Evolutionary conservation across 768 basidiomycete genomes (phyloP).

Genomic region (Calocybe indica): DNA sequence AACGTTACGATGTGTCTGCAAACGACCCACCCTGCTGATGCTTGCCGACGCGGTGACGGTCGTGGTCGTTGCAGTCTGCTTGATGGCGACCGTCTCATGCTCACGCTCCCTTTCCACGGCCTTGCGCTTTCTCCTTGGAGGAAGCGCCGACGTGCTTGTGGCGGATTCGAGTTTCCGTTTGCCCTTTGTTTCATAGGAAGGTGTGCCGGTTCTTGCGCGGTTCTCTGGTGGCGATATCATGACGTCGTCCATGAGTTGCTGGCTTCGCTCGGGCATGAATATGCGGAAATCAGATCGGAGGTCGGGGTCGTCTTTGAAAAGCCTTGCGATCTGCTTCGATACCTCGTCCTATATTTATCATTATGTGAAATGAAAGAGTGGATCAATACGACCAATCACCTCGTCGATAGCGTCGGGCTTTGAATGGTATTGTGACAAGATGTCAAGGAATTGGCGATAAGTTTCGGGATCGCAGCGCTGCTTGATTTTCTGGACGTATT

Average conservation of each 20-base stretch:
- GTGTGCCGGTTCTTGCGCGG: conserved; percentile 30
- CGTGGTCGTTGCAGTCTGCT: conserved; percentile 8
- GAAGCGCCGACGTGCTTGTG: conserved; percentile 30
- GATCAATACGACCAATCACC: conserved; percentile 24
- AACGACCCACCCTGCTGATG: conserved; percentile 32
- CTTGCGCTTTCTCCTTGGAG: conserved; percentile 70
- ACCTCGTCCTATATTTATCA: conserved; percentile 49
- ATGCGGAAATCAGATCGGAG: conserved; percentile 67
- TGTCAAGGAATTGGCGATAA: conserved; percentile 73
- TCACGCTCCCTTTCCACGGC: conserved; percentile 43
- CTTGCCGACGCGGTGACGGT: conserved; percentile 14
- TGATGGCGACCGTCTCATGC: conserved; percentile 28
- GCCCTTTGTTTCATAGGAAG: conserved; percentile 28
- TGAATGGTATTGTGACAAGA: conserved; percentile 60
- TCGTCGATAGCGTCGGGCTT: conserved; percentile 57
- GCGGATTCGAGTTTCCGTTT: conserved; percentile 40
- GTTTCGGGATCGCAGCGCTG: conserved; percentile 88
- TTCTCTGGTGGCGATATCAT: conserved; percentile 13
- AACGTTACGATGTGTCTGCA: conserved; percentile 2
- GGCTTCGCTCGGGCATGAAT: conserved; percentile 64
- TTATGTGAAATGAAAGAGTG: conserved; percentile 8
- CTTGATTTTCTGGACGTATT: conserved; percentile 97
- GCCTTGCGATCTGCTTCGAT: conserved; percentile 55
- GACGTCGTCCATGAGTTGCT: conserved; percentile 39
- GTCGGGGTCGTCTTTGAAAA: conserved; percentile 76